Base-by-base conservation (phyloP, 768 basidiomycete genomes). In the Pleurotus cornucopiae region DNA sequence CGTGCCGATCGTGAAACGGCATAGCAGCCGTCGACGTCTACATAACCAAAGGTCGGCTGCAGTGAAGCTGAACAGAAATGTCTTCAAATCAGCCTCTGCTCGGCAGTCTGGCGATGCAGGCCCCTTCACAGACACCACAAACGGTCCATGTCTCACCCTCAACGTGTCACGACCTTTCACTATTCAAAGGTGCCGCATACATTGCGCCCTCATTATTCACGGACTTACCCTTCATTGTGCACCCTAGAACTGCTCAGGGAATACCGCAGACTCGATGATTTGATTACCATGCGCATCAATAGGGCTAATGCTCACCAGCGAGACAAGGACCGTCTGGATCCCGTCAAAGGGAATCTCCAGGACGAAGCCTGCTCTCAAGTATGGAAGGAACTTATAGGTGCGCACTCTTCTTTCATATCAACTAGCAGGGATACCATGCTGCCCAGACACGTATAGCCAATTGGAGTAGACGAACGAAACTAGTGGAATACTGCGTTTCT, bases 301-400 rank as follows among this genome's bases (percentile, higher is more conserved):
- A 82, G 91, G 49, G 86, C 89, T 39, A 82, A 79, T 56, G 91
- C 91, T 4, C 78, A 84, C 53, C 83, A 86, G 69, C 80, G 89
- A 51, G 91, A 93, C 71, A 76, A 79, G 59, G 84, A 89, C 61
- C 80, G 89, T 5, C 62, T 71, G 48, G 61, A 69, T 20, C 69
- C 64, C 44, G 71, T 73, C 34, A 76, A 71, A 49, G 81, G 77
- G 12, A 86, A 73, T 56, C 69, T 85, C 46, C 85, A 91, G 65
- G 88, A 89, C 54, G 81, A 85, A 66, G 84, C 89, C 49, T 94
- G 91, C 68, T 77, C 80, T 7, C 78, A 84, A 60, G 69, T 93
- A 40, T 93, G 91, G 91, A 77, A 78, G 62, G 86, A 93, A 63
- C 74, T 94, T 59, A 79, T 89, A 57, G 86, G 91, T 90, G 65